Evolutionary conservation across 208 protist species (phyloP), one percentile per base, ranked within the genome.

Genomic region (Willaertia magna): DNA sequence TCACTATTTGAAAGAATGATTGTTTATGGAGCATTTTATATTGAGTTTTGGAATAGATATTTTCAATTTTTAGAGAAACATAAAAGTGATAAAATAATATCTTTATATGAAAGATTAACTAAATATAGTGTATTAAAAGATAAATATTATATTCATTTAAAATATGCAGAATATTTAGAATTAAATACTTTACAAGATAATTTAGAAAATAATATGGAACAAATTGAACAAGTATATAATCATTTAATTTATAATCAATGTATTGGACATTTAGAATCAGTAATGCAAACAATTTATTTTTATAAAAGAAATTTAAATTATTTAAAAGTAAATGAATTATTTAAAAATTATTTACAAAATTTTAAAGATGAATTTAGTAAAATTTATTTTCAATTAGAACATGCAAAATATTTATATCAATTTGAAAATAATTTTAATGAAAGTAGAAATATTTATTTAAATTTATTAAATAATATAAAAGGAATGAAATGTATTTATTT

Each of bases 21-120:
- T 44, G 39, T 76, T 14, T 76, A 76, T 76, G 40, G 67, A 12
- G 16, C 46, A 39, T 42, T 49, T 4, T 83, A 83, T 55, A 42
- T 52, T 55, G 78, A 83, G 40, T 83, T 83, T 83, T 83, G 78
- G 78, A 49, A 55, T 39, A 39, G 44, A 55, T 83, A 83, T 55
- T 9, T 55, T 42, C 7, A 6, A 18, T 83, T 46, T 40, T 42
- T 83, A 7, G 67, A 76, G 30, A 43, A n/a, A n/a, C n/a, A n/a
- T n/a, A n/a, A 67, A 67, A 34, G 7, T 9, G 22, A 67, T 34
- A 18, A 67, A 34, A 22, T 59, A 12, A 16, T 59, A 59, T 6
- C 26, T 34, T 18, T 67, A 34, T 67, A 67, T n/a, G 22, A 67
- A 14, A 22, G 55, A 6, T n/a, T 67, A 18, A 67, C 22, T 67